Evolutionary conservation across 2,329 filamentous ascomycete genomes (phyloP).

Genomic region (Epichloe festucae): DNA sequence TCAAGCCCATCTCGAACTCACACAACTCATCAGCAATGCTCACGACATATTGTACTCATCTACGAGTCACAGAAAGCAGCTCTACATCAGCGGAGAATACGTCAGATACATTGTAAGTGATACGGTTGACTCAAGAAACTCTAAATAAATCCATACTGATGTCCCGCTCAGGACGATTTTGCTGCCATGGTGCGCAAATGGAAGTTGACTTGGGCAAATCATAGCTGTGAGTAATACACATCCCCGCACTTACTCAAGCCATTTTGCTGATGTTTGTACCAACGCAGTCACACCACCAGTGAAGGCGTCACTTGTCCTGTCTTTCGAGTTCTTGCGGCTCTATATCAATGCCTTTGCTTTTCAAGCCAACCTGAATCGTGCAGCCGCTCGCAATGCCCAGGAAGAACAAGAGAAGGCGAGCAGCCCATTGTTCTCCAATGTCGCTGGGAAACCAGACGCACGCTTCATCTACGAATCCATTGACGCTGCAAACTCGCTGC

Average conservation of each 20-base stretch:
- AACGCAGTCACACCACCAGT: slow-evolving; percentile 44
- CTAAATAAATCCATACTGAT: background rate
- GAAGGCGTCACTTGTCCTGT: slow-evolving; percentile 54
- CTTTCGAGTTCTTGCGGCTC: slow-evolving; percentile 58
- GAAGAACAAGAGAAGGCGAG: slow-evolving; percentile 22
- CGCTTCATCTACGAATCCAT: slow-evolving; percentile 55
- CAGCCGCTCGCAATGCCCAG: slow-evolving; percentile 20
- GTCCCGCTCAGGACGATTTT: slow-evolving; percentile 43
- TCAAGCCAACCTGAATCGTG: slow-evolving; percentile 50
- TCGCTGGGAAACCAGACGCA: slow-evolving; percentile 48
- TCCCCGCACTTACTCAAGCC: background rate
- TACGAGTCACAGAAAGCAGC: slow-evolving; percentile 53
- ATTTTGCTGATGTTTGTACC: background rate
- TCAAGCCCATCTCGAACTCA: slow-evolving; percentile 58
- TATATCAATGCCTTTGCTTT: slow-evolving; percentile 69
- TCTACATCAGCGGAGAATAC: slow-evolving; percentile 58
- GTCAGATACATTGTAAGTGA: slow-evolving; percentile 50
- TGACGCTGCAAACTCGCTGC: slow-evolving; percentile 48
- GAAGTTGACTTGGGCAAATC: slow-evolving; percentile 56
- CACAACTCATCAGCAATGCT: slow-evolving; percentile 59
- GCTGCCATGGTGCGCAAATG: slow-evolving; percentile 54
- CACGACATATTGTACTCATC: slow-evolving; percentile 64
- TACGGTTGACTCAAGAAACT: background rate
- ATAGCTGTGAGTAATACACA: slow-evolving; percentile 37
- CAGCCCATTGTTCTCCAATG: slow-evolving; percentile 34